A percentile compares a stretch with the other conserved stretches of the same genome.
phyloP scores from a whole-genome alignment of 1,284 basidiomycete genomes.

The Cystobasidium sp. region DNA sequence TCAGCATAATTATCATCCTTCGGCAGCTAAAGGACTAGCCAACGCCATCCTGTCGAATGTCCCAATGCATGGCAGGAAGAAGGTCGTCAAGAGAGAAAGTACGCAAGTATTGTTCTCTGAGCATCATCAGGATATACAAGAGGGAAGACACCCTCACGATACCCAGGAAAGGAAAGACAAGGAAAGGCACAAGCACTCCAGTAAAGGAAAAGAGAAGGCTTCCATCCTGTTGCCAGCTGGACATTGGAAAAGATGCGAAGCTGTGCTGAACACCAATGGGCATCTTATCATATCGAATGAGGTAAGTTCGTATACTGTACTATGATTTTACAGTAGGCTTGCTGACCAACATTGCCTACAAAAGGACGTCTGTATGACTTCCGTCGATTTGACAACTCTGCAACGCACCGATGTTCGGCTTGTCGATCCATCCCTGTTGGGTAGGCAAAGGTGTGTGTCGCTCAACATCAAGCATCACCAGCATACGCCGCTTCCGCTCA shows the following conservation, averaged over 20 bases:
- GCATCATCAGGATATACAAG: background rate
- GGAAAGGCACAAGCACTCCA: background rate
- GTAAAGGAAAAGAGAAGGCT: background rate
- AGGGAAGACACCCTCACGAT: background rate
- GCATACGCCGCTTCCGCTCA: slow-evolving; percentile 16
- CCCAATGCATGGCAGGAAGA: slow-evolving; percentile 14
- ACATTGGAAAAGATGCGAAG: slow-evolving; percentile 32
- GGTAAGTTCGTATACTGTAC: background rate
- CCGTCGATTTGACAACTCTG: slow-evolving; percentile 8
- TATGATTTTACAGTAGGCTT: background rate
- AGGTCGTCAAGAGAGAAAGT: slow-evolving; percentile 18
- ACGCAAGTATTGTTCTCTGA: slow-evolving; percentile 26
- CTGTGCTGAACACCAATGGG: slow-evolving; percentile 15
- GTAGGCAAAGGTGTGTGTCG: slow-evolving; percentile 48
- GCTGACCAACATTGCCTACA: background rate
- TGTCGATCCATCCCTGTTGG: slow-evolving; percentile 51
- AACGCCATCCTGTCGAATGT: slow-evolving; percentile 27
- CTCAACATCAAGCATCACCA: slow-evolving; percentile 24
- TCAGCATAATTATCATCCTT: background rate
- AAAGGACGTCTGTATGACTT: background rate
- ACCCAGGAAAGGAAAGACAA: background rate
- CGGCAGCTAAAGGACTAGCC: slow-evolving; percentile 16
- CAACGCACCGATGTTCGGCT: slow-evolving; percentile 49
- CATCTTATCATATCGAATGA: slow-evolving; percentile 9
- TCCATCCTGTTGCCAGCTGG: slow-evolving; percentile 24